Conservation (phyloP, 352 stramenopile species). For the Globisporangium solare region DNA sequence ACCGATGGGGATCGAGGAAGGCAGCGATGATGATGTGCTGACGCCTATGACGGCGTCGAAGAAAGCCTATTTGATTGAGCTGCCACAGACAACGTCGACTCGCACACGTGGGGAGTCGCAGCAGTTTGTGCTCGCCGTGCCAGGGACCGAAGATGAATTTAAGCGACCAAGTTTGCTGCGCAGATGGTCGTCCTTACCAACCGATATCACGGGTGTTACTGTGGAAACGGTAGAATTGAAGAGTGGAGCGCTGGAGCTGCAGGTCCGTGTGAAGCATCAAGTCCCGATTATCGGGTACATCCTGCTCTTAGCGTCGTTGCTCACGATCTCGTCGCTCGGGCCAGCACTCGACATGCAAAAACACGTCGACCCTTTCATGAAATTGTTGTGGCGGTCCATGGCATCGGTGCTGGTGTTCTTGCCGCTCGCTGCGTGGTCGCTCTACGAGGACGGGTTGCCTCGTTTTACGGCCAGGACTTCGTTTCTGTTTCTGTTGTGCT, state of each 20-base stretch:
- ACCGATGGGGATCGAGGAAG: slow-evolving; percentile 20
- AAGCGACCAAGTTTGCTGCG: slow-evolving; percentile 54
- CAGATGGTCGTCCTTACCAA: slow-evolving; percentile 55
- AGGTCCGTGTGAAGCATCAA: slow-evolving; percentile 69
- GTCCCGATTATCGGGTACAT: slow-evolving; percentile 77
- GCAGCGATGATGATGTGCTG: slow-evolving; percentile 14
- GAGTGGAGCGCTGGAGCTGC: slow-evolving; percentile 59
- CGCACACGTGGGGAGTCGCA: slow-evolving; percentile 29
- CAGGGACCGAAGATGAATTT: slow-evolving; percentile 47
- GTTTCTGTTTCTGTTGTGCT: slow-evolving; percentile 65
- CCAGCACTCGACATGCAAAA: slow-evolving; percentile 66
- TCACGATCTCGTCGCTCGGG: slow-evolving; percentile 76
- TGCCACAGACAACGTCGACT: slow-evolving; percentile 40
- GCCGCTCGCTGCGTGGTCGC: slow-evolving; percentile 43
- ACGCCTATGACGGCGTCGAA: slow-evolving; percentile 37
- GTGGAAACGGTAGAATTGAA: slow-evolving; percentile 70
- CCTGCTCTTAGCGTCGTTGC: slow-evolving; percentile 56
- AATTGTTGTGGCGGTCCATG: slow-evolving; percentile 79
- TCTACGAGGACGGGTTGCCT: slow-evolving; percentile 55
- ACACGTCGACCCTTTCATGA: slow-evolving; percentile 75
- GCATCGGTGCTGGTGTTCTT: slow-evolving; percentile 70
- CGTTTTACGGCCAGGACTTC: slow-evolving; percentile 52
- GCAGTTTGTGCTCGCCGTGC: slow-evolving; percentile 77
- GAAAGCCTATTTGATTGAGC: slow-evolving; percentile 77
- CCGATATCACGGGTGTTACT: slow-evolving; percentile 63